Evolutionary conservation across 2,329 filamentous ascomycete species (phyloP).

Genomic region (Beauveria varroae): DNA sequence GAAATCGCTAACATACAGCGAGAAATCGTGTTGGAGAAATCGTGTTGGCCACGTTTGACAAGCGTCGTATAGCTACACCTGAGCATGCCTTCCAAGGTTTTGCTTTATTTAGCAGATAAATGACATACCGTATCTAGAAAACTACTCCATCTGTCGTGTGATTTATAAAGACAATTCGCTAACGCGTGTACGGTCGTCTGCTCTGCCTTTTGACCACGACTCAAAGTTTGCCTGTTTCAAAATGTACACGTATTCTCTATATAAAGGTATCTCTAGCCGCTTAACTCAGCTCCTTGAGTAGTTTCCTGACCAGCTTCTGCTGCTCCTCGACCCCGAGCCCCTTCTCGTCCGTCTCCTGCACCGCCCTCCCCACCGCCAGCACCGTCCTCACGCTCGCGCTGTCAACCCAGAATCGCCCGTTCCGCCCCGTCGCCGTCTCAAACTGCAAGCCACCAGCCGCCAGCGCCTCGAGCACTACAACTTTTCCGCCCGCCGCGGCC

Average conservation of each 20-base stretch:
- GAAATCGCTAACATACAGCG: not conserved
- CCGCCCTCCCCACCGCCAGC: conserved; percentile 68
- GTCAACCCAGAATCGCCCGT: conserved; percentile 88
- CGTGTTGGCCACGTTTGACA: too few species aligned
- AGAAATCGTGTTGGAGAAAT: too few species aligned
- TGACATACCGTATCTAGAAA: too few species aligned
- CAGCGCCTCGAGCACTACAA: conserved; percentile 73
- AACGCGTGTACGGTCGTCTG: too few species aligned
- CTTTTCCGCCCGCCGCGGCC: conserved; percentile 35
- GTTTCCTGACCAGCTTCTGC: conserved; percentile 59
- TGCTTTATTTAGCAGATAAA: too few species aligned
- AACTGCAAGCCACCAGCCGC: conserved; percentile 72
- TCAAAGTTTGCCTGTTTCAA: not conserved
- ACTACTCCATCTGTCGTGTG: too few species aligned
- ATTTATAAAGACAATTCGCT: too few species aligned
- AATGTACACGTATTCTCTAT: too few species aligned
- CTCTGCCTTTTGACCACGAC: not conserved
- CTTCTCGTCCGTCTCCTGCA: conserved; percentile 69
- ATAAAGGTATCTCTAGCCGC: not conserved
- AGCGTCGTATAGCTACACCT: too few species aligned
- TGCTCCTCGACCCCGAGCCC: conserved; percentile 57
- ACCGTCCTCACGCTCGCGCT: conserved; percentile 60
- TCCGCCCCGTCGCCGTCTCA: conserved; percentile 88
- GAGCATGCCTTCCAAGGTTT: too few species aligned
- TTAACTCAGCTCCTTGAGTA: conserved; percentile 53